Evolutionary conservation across 164 flowering plant genomes (phyloP).

Genomic region (Magnolia kwangsiensis): DNA sequence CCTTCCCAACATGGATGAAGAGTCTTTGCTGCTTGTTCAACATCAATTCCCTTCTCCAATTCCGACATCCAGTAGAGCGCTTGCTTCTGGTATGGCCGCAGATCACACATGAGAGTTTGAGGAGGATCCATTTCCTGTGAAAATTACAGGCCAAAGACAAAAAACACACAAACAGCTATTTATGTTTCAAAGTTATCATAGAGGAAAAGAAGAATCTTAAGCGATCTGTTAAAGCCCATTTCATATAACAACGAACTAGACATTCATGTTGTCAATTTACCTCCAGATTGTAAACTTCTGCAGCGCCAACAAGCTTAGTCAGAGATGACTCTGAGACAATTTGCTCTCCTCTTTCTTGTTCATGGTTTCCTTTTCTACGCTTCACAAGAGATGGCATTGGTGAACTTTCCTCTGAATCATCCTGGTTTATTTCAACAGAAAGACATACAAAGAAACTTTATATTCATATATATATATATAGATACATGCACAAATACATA

Average conservation of each 20-base stretch:
- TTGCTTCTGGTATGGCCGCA: constrained; percentile 77
- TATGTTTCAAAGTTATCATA: background rate
- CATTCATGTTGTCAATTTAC: constrained; percentile 21
- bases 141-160: background rate
- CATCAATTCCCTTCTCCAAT: constrained; percentile 58
- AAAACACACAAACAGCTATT: background rate
- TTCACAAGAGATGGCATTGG: constrained; percentile 29
- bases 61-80: constrained; percentile 85
- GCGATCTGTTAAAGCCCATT: background rate
- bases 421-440: constrained; percentile 27
- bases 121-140: constrained; percentile 79
- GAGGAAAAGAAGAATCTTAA: background rate
- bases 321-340: constrained; percentile 49
- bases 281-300: constrained; percentile 59
- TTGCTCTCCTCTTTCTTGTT: constrained; percentile 47
- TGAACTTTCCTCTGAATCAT: constrained; percentile 25
- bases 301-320: constrained; percentile 70
- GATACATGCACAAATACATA: background rate
- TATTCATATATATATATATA: background rate
- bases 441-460: background rate
- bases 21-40: constrained; percentile 51
- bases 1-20: constrained; percentile 90
- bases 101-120: constrained; percentile 47
- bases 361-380: constrained; percentile 36
- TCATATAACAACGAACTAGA: too few relatives aligned